Evolutionary conservation across 2,329 filamentous ascomycete genomes (phyloP).

Genomic region (Diaporthe citriasiana): DNA sequence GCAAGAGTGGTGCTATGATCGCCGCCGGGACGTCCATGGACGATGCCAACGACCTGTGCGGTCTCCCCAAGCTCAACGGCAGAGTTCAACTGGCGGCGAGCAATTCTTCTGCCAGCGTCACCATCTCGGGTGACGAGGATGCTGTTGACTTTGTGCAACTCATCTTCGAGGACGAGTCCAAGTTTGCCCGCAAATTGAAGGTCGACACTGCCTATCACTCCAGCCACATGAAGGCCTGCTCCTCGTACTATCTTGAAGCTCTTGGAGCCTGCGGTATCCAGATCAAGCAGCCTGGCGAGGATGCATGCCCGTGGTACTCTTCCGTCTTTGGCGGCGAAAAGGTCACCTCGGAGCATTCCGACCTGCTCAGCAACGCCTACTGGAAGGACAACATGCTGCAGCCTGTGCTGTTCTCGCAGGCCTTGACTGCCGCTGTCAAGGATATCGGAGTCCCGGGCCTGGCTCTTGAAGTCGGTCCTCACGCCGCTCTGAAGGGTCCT

Average conservation of each 20-base stretch:
- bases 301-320: constrained; percentile 44
- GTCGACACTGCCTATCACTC: constrained; percentile 59
- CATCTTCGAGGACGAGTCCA: constrained; percentile 46
- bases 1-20: constrained; percentile 34
- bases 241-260: constrained; percentile 37
- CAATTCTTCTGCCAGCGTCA: constrained; percentile 50
- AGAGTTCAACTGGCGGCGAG: constrained; percentile 47
- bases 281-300: not conserved
- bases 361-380: constrained; percentile 39
- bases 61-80: constrained; percentile 44
- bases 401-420: constrained; percentile 47
- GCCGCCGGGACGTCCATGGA: constrained; percentile 30
- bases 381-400: constrained; percentile 45
- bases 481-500: constrained; percentile 58
- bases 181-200: constrained; percentile 51
- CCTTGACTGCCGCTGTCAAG: constrained; percentile 36
- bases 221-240: constrained; percentile 51
- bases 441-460: constrained; percentile 27
- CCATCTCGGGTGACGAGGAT: constrained; percentile 48
- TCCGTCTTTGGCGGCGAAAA: constrained; percentile 43
- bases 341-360: not conserved
- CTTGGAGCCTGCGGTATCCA: constrained; percentile 17
- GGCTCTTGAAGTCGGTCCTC: constrained; percentile 51
- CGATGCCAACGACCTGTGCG: constrained; percentile 43
- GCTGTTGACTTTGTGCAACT: constrained; percentile 48